These are phyloP conservation scores for Aspergillus awamori DNA, from an alignment of 2,329 filamentous ascomycete species.

Conservation along the genomic window DNA sequence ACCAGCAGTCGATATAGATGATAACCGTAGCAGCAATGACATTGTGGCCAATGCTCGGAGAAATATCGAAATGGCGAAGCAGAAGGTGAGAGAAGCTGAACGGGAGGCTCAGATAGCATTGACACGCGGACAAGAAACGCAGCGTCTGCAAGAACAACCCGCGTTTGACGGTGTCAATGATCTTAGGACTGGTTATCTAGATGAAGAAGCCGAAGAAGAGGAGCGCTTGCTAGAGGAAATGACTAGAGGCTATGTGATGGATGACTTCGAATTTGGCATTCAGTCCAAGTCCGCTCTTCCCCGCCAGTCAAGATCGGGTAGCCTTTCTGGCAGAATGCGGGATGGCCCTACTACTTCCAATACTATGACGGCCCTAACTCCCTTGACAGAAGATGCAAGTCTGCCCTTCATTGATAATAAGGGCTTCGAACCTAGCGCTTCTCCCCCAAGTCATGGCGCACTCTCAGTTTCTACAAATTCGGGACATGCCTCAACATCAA, in stretches of 20 bases:
- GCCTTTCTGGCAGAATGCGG: conserved; percentile 75
- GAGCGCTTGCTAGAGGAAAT: conserved; percentile 84
- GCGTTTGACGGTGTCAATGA: conserved; percentile 24
- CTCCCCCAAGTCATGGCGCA: conserved; percentile 43
- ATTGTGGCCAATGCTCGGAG: conserved; percentile 57
- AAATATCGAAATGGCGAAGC: conserved; percentile 74
- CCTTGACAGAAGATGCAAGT: conserved; percentile 66
- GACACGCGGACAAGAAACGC: conserved; percentile 63
- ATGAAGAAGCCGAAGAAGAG: conserved; percentile 71
- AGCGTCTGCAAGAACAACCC: conserved; percentile 42
- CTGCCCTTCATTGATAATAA: conserved; percentile 38
- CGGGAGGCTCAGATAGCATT: conserved; percentile 66
- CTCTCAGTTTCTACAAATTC: conserved; percentile 7
- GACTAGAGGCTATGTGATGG: conserved; percentile 78
- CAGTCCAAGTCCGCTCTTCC: conserved; percentile 69
- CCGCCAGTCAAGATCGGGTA: conserved; percentile 80
- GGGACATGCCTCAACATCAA: conserved; percentile 5
- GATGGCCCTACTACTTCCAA: conserved; percentile 77
- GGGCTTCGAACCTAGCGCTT: conserved; percentile 34
- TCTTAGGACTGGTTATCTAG: conserved; percentile 51
- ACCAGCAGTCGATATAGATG: conserved; percentile 53
- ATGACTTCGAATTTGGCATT: conserved; percentile 76
- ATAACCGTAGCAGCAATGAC: conserved; percentile 33
- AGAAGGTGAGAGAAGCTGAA: conserved; percentile 73
- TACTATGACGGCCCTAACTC: conserved; percentile 70